Conservation (phyloP, 495 filamentous ascomycete genomes). For the Copromyces sp. region DNA sequence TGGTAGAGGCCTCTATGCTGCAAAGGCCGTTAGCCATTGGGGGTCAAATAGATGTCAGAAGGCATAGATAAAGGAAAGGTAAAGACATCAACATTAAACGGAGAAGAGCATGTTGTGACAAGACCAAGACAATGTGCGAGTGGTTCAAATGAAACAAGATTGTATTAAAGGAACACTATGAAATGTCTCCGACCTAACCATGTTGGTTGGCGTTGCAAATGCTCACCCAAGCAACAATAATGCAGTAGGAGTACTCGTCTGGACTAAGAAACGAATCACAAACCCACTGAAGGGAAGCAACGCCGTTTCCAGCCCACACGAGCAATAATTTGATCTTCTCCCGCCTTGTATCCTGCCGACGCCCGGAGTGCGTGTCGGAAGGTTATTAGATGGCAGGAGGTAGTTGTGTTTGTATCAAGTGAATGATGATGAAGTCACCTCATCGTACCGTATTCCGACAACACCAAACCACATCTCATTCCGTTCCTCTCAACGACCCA, state of each 20-base stretch:
- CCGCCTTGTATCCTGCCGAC: slow-evolving; percentile 61
- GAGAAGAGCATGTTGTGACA: neutral
- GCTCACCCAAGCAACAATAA: slow-evolving; percentile 3
- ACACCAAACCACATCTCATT: neutral
- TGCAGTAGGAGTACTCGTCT: neutral
- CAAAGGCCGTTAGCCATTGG: neutral
- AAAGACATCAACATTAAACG: neutral
- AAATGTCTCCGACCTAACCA: neutral
- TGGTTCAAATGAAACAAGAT: neutral
- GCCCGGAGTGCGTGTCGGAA: slow-evolving; percentile 36
- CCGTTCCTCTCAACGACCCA: slow-evolving; percentile 24
- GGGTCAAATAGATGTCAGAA: neutral
- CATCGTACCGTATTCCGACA: neutral
- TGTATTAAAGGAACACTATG: neutral
- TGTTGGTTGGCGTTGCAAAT: neutral
- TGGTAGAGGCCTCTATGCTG: too few species aligned
- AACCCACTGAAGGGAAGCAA: neutral
- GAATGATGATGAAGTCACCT: neutral
- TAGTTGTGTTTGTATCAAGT: neutral
- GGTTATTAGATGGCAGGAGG: slow-evolving; percentile 73
- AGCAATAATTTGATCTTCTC: slow-evolving; percentile 44
- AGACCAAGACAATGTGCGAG: neutral
- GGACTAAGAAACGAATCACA: neutral
- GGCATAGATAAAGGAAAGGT: neutral
- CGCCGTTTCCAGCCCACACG: neutral